These are phyloP conservation scores for Symmetrospora coprosmae DNA, from an alignment of 768 basidiomycete species.

Conservation along the genomic window DNA sequence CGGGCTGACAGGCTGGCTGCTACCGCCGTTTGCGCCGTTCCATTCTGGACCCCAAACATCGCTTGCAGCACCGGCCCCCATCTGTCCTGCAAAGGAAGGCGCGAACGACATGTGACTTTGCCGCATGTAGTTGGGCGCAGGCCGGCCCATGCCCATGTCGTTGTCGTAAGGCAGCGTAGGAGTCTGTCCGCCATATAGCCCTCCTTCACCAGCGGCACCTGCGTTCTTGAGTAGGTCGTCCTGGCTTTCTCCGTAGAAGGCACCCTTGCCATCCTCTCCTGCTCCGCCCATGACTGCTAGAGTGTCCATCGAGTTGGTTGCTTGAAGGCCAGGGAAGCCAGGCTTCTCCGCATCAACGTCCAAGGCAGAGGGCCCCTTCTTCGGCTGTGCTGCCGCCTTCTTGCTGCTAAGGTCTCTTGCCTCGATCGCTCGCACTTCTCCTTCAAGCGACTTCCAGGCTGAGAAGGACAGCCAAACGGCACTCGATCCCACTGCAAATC, in stretches of 20 bases:
- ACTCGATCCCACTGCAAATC: neutral
- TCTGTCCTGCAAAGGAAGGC: neutral
- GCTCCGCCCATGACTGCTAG: neutral
- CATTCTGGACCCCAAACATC: conserved; percentile 17
- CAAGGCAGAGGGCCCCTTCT: neutral
- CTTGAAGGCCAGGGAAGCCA: neutral
- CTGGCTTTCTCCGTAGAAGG: conserved; percentile 2
- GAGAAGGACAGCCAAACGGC: conserved; percentile 17
- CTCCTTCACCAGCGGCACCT: neutral
- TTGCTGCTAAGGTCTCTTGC: neutral
- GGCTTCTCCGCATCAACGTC: neutral
- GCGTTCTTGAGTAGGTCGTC: conserved; percentile 18
- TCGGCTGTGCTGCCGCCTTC: neutral
- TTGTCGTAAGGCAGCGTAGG: neutral
- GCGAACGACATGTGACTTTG: conserved; percentile 13
- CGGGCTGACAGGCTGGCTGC: neutral
- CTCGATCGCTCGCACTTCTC: neutral
- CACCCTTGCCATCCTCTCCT: conserved; percentile 12
- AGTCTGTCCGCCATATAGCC: too few relatives aligned
- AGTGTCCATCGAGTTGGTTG: neutral
- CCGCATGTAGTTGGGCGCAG: neutral
- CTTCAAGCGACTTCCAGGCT: conserved; percentile 11
- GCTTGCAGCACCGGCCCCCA: neutral
- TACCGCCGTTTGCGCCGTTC: conserved; percentile 14
- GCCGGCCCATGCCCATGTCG: neutral